Percentiles rank a stretch among this genome's conserved stretches.
Conservation (phyloP, 345 rosid genomes). For the Moricandia arvensis region DNA sequence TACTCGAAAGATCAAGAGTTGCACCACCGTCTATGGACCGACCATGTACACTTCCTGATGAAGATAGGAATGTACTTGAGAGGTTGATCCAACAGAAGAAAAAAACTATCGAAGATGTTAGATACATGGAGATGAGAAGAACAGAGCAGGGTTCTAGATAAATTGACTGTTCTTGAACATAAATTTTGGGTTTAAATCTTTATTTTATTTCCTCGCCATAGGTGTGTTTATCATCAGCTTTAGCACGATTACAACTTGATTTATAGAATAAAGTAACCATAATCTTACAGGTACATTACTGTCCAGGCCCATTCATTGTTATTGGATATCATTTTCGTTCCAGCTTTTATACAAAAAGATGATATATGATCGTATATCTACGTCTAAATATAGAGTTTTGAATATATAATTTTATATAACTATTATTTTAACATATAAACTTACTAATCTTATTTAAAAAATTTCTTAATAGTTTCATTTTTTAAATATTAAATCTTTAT, state of each 20-base stretch:
- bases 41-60: constrained; percentile 60
- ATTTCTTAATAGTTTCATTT: no score
- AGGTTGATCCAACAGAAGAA: constrained; percentile 48
- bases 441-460: no score
- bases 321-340: no score
- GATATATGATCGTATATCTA: no score
- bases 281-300: constrained; percentile 2
- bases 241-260: no score
- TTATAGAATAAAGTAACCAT: constrained; percentile 6
- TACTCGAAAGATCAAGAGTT: constrained; percentile 52
- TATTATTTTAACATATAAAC: no score
- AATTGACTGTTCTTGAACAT: neutral
- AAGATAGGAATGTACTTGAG: constrained; percentile 31
- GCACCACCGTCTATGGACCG: constrained; percentile 45
- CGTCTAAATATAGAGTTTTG: no score
- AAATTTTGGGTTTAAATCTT: constrained; percentile 13
- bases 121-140: constrained; percentile 42
- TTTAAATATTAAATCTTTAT: no score
- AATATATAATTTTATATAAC: no score
- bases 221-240: constrained; percentile 14
- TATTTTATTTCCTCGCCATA: neutral
- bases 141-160: constrained; percentile 20
- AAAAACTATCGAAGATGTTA: constrained; percentile 45
- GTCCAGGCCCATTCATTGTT: no score
- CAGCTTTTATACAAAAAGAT: no score